Conservation (phyloP, 306 rosid genomes). For the Castanea crenata region DNA sequence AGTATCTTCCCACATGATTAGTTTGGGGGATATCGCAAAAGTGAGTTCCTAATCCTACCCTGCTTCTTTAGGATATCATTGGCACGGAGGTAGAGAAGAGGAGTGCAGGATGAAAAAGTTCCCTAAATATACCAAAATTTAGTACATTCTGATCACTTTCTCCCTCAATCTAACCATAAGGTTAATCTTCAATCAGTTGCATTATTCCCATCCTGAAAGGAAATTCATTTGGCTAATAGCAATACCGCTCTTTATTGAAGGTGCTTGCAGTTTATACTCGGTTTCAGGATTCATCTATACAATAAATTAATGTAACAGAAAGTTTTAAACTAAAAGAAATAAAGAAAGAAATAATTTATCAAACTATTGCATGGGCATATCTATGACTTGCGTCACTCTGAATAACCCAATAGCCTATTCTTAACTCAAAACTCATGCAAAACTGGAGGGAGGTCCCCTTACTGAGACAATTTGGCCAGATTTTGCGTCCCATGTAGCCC, state of each 20-base stretch:
- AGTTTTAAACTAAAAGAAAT: slow-evolving; percentile 8
- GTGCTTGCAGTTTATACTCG: slow-evolving; percentile 16
- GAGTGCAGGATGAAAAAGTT: too few species aligned
- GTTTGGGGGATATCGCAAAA: too few species aligned
- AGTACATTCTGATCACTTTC: too few species aligned
- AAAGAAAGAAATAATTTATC: not conserved
- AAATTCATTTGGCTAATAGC: not conserved
- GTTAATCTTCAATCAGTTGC: too few species aligned
- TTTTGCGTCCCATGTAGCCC: not conserved
- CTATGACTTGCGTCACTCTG: slow-evolving; percentile 29
- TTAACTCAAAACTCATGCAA: slow-evolving; percentile 11
- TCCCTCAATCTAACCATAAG: too few species aligned
- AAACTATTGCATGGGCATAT: slow-evolving; percentile 23
- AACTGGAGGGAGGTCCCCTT: slow-evolving; percentile 6
- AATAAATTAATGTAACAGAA: slow-evolving; percentile 10
- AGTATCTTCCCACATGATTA: too few species aligned
- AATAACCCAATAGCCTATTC: not conserved
- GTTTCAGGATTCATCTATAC: slow-evolving; percentile 39
- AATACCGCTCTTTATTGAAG: not conserved
- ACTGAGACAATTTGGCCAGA: not conserved
- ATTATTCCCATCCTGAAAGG: not conserved
- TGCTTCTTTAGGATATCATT: too few species aligned
- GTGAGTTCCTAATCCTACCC: too few species aligned
- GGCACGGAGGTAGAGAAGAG: too few species aligned
- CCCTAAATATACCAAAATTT: too few species aligned